Base-by-base conservation (phyloP, 163 green algal genomes). In the Coccomyxa subellipsoidea region DNA sequence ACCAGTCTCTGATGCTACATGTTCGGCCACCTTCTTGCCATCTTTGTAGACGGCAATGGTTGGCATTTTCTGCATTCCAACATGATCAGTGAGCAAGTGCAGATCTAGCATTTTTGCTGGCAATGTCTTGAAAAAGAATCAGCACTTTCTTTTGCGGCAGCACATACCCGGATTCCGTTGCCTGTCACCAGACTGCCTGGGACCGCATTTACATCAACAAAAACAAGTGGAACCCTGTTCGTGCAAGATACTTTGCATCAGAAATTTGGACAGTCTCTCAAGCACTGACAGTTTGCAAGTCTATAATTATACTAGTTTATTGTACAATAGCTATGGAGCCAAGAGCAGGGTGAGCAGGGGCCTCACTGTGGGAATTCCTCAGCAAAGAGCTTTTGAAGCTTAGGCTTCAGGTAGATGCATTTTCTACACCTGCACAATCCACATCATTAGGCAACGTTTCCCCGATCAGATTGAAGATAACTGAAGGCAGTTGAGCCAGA, bases 371-470 rank as follows among this genome's bases (percentile, higher is more conserved):
- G 71, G 32, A 84, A 81, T 27, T 88, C 81, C 32, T 84, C 79
- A 12, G 80, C 32, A 32, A 88, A 81, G 77, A 91, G 59, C 79
- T 89, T 89, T 40, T 86, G 72, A 27, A 92, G 76, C 80, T 92
- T 91, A 4, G 87, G 88, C 79, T 91, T 91, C 12, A 92, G 78
- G 81, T 91, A 92, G 54, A 92, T 91, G 79, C 87, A 92, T 80
- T 92, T 92, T 9, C 88, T 79, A 27, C 88, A 92, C 88, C 88
- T 91, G 40, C 39, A 12, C 21, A 18, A 75, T 38, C 1, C 69
- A 35, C 9, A 35, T 25, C n/a, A 34, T 75, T 25, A 75, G 69
- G 21, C 29, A 76, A 76, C 29, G 7, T 34, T 35, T 15, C 31
- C n/a, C 31, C 31, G 15, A 36, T 9, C n/a, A 76, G 4, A n/a